These are phyloP conservation scores for Schizothecium vesticola DNA, from an alignment of 495 filamentous ascomycete species.

Conservation along the genomic window DNA sequence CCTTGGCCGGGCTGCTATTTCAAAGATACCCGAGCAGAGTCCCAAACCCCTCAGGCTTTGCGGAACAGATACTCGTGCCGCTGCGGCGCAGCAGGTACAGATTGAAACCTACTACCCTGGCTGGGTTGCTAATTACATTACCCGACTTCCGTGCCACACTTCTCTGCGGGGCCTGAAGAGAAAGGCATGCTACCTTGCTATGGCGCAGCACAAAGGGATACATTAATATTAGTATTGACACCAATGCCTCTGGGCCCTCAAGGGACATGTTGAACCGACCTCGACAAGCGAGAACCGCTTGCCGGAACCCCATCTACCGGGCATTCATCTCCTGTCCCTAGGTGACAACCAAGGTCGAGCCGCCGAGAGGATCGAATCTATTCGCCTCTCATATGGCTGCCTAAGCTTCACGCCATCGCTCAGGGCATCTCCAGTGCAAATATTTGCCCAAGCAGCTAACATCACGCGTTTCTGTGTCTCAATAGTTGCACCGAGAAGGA, in stretches of 20 bases:
- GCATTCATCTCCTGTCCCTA: neutral
- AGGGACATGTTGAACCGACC: neutral
- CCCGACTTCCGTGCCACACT: neutral
- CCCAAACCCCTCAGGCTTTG: too few relatives aligned
- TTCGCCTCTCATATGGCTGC: neutral
- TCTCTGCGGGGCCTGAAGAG: neutral
- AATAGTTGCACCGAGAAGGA: neutral
- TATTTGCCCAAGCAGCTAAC: neutral
- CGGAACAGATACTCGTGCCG: too few relatives aligned
- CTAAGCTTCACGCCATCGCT: neutral
- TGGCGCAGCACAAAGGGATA: too few relatives aligned
- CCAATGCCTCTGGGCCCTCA: neutral
- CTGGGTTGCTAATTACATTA: neutral
- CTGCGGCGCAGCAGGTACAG: neutral
- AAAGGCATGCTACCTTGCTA: neutral
- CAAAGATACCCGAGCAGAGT: too few relatives aligned
- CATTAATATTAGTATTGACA: too few relatives aligned
- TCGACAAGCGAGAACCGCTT: neutral
- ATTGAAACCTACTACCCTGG: neutral
- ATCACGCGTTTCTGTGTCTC: neutral
- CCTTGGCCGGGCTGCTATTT: too few relatives aligned
- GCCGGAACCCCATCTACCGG: too few relatives aligned
- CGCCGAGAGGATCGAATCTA: neutral
- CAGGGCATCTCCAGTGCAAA: neutral
- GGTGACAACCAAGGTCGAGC: neutral